Evolutionary conservation across 352 stramenopile genomes (phyloP).

Genomic region (Pythium rhizo-oryzae): DNA sequence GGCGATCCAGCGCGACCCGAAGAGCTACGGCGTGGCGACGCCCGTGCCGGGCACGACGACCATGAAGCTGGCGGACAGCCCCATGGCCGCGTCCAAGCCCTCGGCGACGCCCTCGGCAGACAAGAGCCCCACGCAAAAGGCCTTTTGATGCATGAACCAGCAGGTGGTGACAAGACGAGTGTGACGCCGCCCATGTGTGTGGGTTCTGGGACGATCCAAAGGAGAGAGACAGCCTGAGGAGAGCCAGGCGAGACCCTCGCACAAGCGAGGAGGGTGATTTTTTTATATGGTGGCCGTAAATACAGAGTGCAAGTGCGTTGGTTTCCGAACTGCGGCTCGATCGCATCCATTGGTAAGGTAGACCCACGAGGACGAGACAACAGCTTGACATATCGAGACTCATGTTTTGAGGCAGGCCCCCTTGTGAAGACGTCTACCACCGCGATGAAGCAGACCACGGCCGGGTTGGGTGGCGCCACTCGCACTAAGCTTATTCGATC

Average conservation of each 20-base stretch:
- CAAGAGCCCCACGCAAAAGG: slow-evolving; percentile 6
- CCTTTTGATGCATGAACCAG: background rate
- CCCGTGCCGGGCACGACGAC: background rate
- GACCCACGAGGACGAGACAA: too few species aligned
- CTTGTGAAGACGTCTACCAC: too few species aligned
- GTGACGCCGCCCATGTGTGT: background rate
- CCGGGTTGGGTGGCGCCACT: too few species aligned
- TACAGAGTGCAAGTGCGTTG: background rate
- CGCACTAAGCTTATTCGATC: too few species aligned
- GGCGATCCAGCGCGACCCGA: slow-evolving; percentile 14
- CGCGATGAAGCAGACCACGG: too few species aligned
- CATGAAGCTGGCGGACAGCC: background rate
- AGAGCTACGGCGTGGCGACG: slow-evolving; percentile 9
- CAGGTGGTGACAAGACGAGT: background rate
- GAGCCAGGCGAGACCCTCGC: too few species aligned
- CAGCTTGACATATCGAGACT: too few species aligned
- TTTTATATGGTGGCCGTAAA: slow-evolving; percentile 1
- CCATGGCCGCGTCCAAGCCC: background rate
- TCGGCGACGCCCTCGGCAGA: background rate
- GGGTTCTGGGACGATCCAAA: too few species aligned
- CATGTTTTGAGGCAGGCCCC: too few species aligned
- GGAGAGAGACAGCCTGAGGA: too few species aligned
- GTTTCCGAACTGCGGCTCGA: too few species aligned
- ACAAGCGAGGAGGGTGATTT: background rate
- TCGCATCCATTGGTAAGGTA: too few species aligned